Conservation (phyloP, 1,284 basidiomycete genomes). For the Ganoderma leucocontextum region DNA sequence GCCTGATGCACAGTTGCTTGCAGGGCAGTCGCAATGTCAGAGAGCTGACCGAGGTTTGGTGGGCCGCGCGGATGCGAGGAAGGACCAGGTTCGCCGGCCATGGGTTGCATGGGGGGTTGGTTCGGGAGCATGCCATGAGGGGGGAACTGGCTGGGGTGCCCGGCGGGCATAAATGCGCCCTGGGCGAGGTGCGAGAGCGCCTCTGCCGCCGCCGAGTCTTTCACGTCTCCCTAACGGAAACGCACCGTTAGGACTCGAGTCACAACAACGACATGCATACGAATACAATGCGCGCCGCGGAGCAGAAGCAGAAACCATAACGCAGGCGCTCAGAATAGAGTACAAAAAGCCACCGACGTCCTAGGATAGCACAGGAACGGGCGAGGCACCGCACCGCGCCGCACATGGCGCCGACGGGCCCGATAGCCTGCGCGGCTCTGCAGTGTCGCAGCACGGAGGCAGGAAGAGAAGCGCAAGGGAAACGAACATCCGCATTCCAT, state of each 20-base stretch:
- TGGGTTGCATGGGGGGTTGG: slow-evolving; percentile 33
- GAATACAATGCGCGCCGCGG: slow-evolving; percentile 18
- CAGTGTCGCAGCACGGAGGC: background rate
- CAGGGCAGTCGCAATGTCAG: slow-evolving; percentile 52
- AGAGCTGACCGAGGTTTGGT: slow-evolving; percentile 67
- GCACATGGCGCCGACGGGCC: slow-evolving; percentile 10
- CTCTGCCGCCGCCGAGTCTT: slow-evolving; percentile 70
- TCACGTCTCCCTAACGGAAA: slow-evolving; percentile 51
- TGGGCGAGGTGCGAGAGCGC: slow-evolving; percentile 68
- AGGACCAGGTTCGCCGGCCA: slow-evolving; percentile 70
- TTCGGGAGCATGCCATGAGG: slow-evolving; percentile 24
- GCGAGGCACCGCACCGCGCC: slow-evolving; percentile 17
- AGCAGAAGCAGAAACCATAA: slow-evolving; percentile 16
- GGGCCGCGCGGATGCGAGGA: slow-evolving; percentile 78
- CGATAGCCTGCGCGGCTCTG: slow-evolving; percentile 10
- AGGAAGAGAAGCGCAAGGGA: slow-evolving; percentile 6
- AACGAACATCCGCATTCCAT: background rate
- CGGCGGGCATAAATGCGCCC: slow-evolving; percentile 40
- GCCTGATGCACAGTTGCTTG: slow-evolving; percentile 26
- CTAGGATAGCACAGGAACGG: slow-evolving; percentile 23
- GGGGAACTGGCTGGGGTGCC: slow-evolving; percentile 32
- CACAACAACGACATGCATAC: slow-evolving; percentile 21
- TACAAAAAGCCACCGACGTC: slow-evolving; percentile 16
- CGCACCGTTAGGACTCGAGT: slow-evolving; percentile 34
- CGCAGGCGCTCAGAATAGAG: slow-evolving; percentile 3